Conservation (phyloP, 208 protist species). For the Leishmania guyanensis region DNA sequence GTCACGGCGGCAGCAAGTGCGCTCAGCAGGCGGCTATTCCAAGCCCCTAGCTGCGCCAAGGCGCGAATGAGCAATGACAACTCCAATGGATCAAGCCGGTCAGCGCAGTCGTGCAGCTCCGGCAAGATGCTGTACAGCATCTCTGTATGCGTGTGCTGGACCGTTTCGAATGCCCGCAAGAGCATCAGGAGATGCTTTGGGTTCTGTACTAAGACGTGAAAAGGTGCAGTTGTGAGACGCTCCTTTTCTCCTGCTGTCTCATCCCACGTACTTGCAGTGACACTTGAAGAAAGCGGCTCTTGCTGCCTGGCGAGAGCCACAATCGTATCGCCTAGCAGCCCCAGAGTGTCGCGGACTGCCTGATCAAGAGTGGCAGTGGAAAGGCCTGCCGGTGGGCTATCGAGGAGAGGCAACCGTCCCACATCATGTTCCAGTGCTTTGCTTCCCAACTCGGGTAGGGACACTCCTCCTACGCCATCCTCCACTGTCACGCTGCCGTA, state of each 20-base stretch:
- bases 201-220: conserved; percentile 15
- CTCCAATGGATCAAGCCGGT: conserved; percentile 62
- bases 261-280: not conserved
- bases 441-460: not conserved
- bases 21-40: conserved; percentile 70
- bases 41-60: conserved; percentile 65
- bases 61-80: conserved; percentile 73
- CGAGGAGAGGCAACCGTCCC: not conserved
- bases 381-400: not conserved
- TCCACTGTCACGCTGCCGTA: not conserved
- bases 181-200: conserved; percentile 81
- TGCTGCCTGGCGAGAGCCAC: conserved; percentile 17
- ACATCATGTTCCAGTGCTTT: not conserved
- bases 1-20: conserved; percentile 39
- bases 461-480: not conserved
- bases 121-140: conserved; percentile 72
- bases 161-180: conserved; percentile 72
- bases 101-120: conserved; percentile 43
- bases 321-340: conserved; percentile 26
- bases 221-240: not conserved
- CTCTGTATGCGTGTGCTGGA: conserved; percentile 34
- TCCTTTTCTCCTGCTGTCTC: not conserved
- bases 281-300: not conserved
- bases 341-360: conserved; percentile 16
- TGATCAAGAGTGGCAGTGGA: conserved; percentile 4